Percentiles rank a stretch among this genome's conserved stretches.
Evolutionary conservation across 2,329 filamentous ascomycete species (phyloP).

Genomic region (Lasiodiplodia sp.): DNA sequence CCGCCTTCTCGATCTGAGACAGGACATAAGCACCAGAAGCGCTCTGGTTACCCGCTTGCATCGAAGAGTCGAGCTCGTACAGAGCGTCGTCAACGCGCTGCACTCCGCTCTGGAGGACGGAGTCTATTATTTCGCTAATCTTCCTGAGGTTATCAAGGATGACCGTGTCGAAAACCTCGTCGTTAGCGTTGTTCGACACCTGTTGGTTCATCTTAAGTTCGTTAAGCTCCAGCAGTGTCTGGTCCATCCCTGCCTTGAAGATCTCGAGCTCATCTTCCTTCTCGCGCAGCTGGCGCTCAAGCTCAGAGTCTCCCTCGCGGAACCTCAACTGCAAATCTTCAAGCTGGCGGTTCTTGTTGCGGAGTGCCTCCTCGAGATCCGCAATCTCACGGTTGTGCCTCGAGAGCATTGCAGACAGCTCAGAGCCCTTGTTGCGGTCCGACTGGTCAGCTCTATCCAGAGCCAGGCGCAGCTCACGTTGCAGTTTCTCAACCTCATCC

Average conservation of each 20-base stretch:
- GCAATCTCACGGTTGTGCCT: conserved; percentile 98
- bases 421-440: conserved; percentile 91
- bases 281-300: conserved; percentile 84
- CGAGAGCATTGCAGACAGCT: conserved; percentile 90
- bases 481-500: conserved; percentile 93
- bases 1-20: conserved; percentile 96
- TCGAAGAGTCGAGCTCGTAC: conserved; percentile 95
- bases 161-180: conserved; percentile 89
- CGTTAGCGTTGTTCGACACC: conserved; percentile 79
- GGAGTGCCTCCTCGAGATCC: conserved; percentile 89
- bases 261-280: conserved; percentile 98
- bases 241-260: conserved; percentile 97
- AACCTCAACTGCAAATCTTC: conserved; percentile 83
- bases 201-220: conserved; percentile 71
- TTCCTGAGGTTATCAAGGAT: conserved; percentile 87
- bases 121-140: conserved; percentile 97
- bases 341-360: conserved; percentile 84
- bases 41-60: conserved; percentile 99
- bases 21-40: conserved; percentile 93
- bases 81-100: conserved; percentile 94
- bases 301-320: conserved; percentile 81
- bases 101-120: conserved; percentile 90
- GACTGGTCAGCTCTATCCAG: conserved; percentile 90
- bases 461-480: conserved; percentile 90
- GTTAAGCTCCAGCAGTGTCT: conserved; percentile 90